Conservation (phyloP, 805 yeast genomes). For the Lipomyces yamadae region DNA sequence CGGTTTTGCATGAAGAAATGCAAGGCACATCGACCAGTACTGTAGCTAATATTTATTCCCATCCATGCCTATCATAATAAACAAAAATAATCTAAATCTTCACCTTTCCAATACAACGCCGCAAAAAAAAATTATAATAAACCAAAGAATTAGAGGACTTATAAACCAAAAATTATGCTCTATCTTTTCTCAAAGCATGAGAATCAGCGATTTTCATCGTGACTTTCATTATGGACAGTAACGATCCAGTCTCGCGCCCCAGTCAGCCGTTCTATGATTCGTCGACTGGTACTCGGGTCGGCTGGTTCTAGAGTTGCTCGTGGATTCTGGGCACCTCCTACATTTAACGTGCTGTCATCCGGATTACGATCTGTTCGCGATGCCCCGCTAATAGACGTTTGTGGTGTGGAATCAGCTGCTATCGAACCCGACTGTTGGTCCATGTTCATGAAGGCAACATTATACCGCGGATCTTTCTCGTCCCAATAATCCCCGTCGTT, state of each 20-base stretch:
- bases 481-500: slow-evolving; percentile 55
- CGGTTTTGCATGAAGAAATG: background rate
- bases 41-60: background rate
- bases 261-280: slow-evolving; percentile 25
- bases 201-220: background rate
- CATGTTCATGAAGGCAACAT: background rate
- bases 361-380: background rate
- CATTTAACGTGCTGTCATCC: no score
- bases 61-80: background rate
- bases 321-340: background rate
- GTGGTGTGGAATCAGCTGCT: slow-evolving; percentile 5
- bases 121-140: background rate
- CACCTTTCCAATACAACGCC: background rate
- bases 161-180: background rate
- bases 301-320: slow-evolving; percentile 27
- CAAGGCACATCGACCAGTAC: background rate
- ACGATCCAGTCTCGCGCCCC: slow-evolving; percentile 36
- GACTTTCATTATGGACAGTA: slow-evolving; percentile 2
- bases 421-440: slow-evolving; percentile 6
- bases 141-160: background rate
- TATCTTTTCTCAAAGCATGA: background rate
- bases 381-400: background rate
- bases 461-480: slow-evolving; percentile 41
- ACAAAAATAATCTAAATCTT: background rate
- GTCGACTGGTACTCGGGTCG: slow-evolving; percentile 15